Evolutionary conservation across 257 asterid species (phyloP).

Genomic region (Coffea eugenioides): DNA sequence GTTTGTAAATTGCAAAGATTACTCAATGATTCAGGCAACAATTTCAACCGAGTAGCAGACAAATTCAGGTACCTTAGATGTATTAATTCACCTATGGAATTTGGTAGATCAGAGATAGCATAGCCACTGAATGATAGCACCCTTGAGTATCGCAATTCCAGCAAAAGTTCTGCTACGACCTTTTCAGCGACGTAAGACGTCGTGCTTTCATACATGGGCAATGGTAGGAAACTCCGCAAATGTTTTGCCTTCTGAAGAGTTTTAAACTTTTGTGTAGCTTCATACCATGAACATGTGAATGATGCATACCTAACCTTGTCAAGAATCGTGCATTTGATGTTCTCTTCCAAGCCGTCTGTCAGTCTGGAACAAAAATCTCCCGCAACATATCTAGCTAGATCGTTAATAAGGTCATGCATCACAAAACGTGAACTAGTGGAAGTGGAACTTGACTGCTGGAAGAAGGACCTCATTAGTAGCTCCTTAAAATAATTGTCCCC

Average conservation of each 20-base stretch:
- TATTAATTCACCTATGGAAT: conserved; percentile 12
- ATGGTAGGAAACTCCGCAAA: conserved; percentile 23
- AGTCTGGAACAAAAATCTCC: conserved; percentile 16
- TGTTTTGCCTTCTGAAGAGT: conserved; percentile 1
- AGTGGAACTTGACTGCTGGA: conserved; percentile 7
- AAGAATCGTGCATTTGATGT: neutral
- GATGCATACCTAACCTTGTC: conserved; percentile 13
- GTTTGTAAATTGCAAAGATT: conserved; percentile 19
- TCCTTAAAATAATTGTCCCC: conserved; percentile 21
- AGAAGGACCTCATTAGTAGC: conserved; percentile 19
- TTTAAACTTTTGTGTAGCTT: conserved; percentile 2
- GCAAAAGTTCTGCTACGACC: conserved; percentile 13
- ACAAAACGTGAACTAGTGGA: conserved; percentile 10
- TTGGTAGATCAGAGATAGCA: conserved; percentile 14
- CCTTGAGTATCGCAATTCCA: conserved; percentile 6
- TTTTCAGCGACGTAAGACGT: neutral
- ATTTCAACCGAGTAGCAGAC: conserved; percentile 11
- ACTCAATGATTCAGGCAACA: conserved; percentile 18
- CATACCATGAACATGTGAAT: neutral
- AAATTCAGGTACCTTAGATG: conserved; percentile 25
- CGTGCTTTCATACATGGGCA: no score
- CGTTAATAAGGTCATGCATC: conserved; percentile 29
- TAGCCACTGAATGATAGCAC: conserved; percentile 20
- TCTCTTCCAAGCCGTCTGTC: conserved; percentile 9
- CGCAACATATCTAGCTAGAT: conserved; percentile 19